Base-by-base conservation (phyloP, 345 rosid species). In the Eucalyptus viminalis region DNA sequence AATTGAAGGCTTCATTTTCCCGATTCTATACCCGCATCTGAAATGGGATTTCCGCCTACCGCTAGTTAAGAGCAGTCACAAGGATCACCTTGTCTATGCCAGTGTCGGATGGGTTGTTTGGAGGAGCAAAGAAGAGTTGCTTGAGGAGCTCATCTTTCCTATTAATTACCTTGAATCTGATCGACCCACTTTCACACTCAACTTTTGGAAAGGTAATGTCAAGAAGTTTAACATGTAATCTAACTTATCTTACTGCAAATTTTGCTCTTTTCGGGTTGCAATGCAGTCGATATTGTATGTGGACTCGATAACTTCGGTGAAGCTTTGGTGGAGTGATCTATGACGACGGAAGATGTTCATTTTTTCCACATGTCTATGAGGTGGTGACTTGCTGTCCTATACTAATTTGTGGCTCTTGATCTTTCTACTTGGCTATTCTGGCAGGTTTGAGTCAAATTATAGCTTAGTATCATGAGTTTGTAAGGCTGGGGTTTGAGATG, bases 381-480 rank as follows among this genome's bases (percentile, higher is more conserved):
- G 22, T 16, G 54, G 80, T 31, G 43, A 34, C 80, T 31, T 69
- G 80, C 43, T 56, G 47, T 34, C 88, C 11, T 22, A 50, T 34
- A 7, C 14, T 34, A 43, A 58, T 62, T 40, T 87, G 80, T 69
- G 80, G 80, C 43, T 69, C 12, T 9, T 69, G 37, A 27, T 45
- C 45, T 53, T 88, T 49, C 27, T 85, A 54, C 45, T 7, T 44
- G 62, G 9, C 49, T n/a, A 24, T 86, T 45, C 65, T 83, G 86
- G 40, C 93, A 96, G 97, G 98, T 47, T 95, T 97, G 9, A 95
- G 96, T 87, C 98, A 96, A 90, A 94, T 97, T 67, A 96, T 97
- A 80, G 99, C 97, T 88, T 98, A 97, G 56, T 97, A 96, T 90
- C 95, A 96, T 72, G 98, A 97, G 90, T 92, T 97, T 29, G 94